These are phyloP conservation scores for Nitzschia sp. DNA, from an alignment of 108 stramenopile genomes.

Conservation along the genomic window DNA sequence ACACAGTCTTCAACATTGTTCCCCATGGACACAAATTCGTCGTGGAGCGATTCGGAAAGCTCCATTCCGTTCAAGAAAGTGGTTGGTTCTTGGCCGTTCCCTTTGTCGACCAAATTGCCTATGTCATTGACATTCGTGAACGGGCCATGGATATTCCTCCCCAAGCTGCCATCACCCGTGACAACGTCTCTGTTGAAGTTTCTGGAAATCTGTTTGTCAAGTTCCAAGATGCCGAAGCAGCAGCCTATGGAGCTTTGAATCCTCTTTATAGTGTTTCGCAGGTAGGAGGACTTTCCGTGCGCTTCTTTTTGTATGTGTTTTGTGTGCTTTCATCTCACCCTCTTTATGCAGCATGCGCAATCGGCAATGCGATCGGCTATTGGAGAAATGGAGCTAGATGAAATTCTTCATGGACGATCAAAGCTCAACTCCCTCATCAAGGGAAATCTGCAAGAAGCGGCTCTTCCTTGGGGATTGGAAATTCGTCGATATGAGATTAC, in stretches of 20 bases:
- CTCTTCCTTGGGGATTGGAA: conserved; percentile 95
- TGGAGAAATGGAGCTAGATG: conserved; percentile 98
- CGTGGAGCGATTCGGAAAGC: conserved; percentile 93
- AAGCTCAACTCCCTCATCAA: conserved; percentile 89
- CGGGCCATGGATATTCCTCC: conserved; percentile 90
- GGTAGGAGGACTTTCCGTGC: conserved; percentile 40
- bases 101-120: conserved; percentile 88
- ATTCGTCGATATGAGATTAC: conserved; percentile 95
- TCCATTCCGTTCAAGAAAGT: conserved; percentile 80
- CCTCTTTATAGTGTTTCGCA: conserved; percentile 95
- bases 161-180: conserved; percentile 94
- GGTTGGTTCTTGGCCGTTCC: conserved; percentile 96
- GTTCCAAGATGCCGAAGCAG: conserved; percentile 88
- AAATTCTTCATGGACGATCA: conserved; percentile 94
- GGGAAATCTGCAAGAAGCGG: conserved; percentile 89
- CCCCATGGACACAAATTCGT: conserved; percentile 91
- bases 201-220: conserved; percentile 96
- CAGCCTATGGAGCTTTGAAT: conserved; percentile 93
- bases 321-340: background rate
- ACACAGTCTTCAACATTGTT: conserved; percentile 92
- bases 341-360: conserved; percentile 80
- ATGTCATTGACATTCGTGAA: conserved; percentile 93
- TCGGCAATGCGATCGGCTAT: conserved; percentile 97
- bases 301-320: background rate
- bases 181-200: conserved; percentile 97